Conservation (phyloP, 345 rosid genomes). For the Lepidium africanum region DNA sequence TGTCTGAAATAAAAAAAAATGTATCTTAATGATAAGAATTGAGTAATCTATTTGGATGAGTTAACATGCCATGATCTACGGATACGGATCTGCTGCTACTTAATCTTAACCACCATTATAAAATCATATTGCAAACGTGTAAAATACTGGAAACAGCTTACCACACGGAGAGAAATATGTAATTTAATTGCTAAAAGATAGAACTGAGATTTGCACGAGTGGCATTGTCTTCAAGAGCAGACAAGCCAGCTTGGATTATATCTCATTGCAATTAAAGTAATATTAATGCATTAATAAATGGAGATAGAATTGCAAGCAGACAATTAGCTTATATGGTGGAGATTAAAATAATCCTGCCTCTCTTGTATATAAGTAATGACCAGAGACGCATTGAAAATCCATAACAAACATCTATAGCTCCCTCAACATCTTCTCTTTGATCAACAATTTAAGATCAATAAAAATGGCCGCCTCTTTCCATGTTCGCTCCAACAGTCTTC, state of each 20-base stretch:
- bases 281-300: not conserved
- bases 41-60: not conserved
- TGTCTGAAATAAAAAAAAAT: not conserved
- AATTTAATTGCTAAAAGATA: not conserved
- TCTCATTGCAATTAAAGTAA: not conserved
- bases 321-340: slow-evolving; percentile 6
- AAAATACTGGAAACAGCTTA: slow-evolving; percentile 1
- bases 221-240: not conserved
- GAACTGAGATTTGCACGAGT: slow-evolving; percentile 14
- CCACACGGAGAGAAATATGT: not conserved
- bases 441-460: not conserved
- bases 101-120: slow-evolving; percentile 1
- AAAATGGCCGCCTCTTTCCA: slow-evolving; percentile 24
- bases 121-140: slow-evolving; percentile 7
- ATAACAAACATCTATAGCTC: not conserved
- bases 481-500: slow-evolving; percentile 31
- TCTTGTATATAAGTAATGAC: slow-evolving; percentile 14
- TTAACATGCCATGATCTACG: not conserved
- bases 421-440: not conserved
- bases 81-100: slow-evolving; percentile 4
- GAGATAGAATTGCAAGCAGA: not conserved
- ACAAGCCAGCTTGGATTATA: slow-evolving; percentile 10
- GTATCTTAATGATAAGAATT: not conserved
- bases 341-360: not conserved
- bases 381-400: not conserved